Evolutionary conservation across 768 basidiomycete genomes (phyloP).

Genomic region (Amyloporia xantha): DNA sequence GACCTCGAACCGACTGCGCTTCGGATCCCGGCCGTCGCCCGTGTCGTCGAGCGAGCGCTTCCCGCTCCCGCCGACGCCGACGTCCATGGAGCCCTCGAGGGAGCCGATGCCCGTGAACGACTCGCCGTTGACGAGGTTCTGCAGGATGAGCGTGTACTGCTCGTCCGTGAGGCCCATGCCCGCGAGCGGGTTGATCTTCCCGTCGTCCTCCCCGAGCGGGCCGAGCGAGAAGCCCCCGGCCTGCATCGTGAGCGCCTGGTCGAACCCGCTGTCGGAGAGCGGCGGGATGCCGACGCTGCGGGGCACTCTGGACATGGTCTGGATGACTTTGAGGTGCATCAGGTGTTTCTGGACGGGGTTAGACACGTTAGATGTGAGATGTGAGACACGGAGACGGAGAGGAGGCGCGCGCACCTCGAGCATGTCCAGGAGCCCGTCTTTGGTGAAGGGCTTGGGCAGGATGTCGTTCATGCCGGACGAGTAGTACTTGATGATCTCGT

Average conservation of each 20-base stretch:
- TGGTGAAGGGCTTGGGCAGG: slow-evolving; percentile 95
- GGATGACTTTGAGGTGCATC: slow-evolving; percentile 80
- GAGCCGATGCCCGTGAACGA: slow-evolving; percentile 40
- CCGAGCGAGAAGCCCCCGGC: slow-evolving; percentile 19
- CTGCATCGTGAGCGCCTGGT: slow-evolving; percentile 45
- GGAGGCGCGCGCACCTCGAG: slow-evolving; percentile 56
- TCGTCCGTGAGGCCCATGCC: slow-evolving; percentile 87
- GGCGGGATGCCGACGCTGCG: slow-evolving; percentile 64
- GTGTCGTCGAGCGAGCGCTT: slow-evolving; percentile 27
- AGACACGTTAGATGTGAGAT: not conserved
- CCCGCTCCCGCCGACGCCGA: slow-evolving; percentile 15
- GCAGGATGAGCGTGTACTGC: slow-evolving; percentile 75
- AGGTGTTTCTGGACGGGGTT: slow-evolving; percentile 68
- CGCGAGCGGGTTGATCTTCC: slow-evolving; percentile 76
- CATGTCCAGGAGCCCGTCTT: slow-evolving; percentile 84
- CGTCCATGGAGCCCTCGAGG: slow-evolving; percentile 19
- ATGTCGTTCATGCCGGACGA: slow-evolving; percentile 95
- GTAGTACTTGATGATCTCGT: slow-evolving; percentile 89
- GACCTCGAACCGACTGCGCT: slow-evolving; percentile 35
- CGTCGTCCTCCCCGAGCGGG: slow-evolving; percentile 29
- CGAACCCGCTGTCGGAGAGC: slow-evolving; percentile 46
- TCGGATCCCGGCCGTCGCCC: slow-evolving; percentile 29
- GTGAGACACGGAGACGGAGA: slow-evolving; percentile 5
- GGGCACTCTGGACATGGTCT: slow-evolving; percentile 63
- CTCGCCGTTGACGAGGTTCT: slow-evolving; percentile 64